These are phyloP conservation scores for Populus simonii DNA, from an alignment of 345 rosid species.

Conservation along the genomic window DNA sequence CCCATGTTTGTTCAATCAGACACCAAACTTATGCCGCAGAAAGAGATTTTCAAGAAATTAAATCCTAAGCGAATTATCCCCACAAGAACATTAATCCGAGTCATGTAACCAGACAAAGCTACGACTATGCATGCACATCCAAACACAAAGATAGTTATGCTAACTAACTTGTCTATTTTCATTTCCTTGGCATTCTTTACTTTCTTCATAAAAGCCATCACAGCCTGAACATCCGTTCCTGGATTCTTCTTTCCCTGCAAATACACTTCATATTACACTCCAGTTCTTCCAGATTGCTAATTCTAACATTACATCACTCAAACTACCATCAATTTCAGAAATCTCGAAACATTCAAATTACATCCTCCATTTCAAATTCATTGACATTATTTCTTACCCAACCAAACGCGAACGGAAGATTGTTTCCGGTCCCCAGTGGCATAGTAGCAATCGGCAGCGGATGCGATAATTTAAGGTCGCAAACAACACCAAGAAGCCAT, in stretches of 20 bases:
- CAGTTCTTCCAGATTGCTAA: too few species aligned
- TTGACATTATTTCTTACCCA: conserved; percentile 51
- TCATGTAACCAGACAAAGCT: too few species aligned
- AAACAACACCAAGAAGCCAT: conserved; percentile 95
- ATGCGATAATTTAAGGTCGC: conserved; percentile 76
- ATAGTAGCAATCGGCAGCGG: conserved; percentile 91
- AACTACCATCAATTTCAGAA: background rate
- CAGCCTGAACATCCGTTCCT: conserved; percentile 62
- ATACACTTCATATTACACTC: background rate
- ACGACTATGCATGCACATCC: too few species aligned
- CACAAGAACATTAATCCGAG: background rate
- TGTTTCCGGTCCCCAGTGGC: conserved; percentile 97
- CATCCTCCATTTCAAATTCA: too few species aligned
- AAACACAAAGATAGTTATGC: background rate
- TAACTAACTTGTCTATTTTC: conserved; percentile 79
- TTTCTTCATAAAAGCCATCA: conserved; percentile 53
- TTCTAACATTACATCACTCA: background rate
- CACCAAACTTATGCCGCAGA: too few species aligned
- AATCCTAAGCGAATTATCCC: background rate
- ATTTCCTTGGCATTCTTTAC: conserved; percentile 71
- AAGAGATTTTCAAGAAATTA: background rate
- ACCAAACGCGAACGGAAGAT: conserved; percentile 91
- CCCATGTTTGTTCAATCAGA: background rate
- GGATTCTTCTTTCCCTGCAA: conserved; percentile 95
- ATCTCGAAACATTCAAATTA: too few species aligned